Conservation (phyloP, 371 early-diverging fungal genomes). For the Lichtheimia corymbifera region DNA sequence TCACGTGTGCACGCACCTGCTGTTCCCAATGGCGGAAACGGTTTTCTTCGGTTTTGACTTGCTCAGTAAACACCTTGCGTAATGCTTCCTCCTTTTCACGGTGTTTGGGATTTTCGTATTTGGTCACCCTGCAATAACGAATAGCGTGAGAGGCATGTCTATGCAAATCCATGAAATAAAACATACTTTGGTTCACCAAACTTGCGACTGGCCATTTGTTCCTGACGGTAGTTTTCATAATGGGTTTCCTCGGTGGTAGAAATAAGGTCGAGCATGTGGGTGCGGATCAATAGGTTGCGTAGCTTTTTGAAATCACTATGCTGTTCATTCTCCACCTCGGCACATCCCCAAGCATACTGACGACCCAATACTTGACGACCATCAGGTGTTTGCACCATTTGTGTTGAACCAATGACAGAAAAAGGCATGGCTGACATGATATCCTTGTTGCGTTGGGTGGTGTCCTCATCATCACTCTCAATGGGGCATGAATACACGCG, state of each 20-base stretch:
- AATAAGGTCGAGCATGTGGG: conserved; percentile 92
- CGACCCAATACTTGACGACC: conserved; percentile 82
- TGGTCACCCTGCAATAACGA: conserved; percentile 52
- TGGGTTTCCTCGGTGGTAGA: conserved; percentile 84
- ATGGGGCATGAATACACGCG: conserved; percentile 72
- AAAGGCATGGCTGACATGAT: conserved; percentile 91
- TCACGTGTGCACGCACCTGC: conserved; percentile 60
- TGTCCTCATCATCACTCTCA: conserved; percentile 83
- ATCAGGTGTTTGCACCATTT: conserved; percentile 70
- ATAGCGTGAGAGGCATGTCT: not conserved
- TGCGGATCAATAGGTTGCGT: conserved; percentile 85
- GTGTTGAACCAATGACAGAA: conserved; percentile 87
- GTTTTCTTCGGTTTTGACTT: conserved; percentile 92
- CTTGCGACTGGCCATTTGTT: conserved; percentile 80
- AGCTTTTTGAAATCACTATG: conserved; percentile 93
- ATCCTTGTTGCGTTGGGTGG: conserved; percentile 72
- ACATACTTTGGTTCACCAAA: conserved; percentile 74
- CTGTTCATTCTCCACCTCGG: conserved; percentile 86
- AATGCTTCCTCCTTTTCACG: conserved; percentile 91
- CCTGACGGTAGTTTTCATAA: conserved; percentile 84
- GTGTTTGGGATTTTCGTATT: conserved; percentile 78
- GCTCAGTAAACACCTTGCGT: conserved; percentile 91
- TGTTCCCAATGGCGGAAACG: conserved; percentile 98
- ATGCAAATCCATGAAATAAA: not conserved
- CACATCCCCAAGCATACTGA: conserved; percentile 92